Evolutionary conservation across 345 rosid species (phyloP), one percentile per base, ranked within the genome.

Genomic region (Dovyalis caffra): DNA sequence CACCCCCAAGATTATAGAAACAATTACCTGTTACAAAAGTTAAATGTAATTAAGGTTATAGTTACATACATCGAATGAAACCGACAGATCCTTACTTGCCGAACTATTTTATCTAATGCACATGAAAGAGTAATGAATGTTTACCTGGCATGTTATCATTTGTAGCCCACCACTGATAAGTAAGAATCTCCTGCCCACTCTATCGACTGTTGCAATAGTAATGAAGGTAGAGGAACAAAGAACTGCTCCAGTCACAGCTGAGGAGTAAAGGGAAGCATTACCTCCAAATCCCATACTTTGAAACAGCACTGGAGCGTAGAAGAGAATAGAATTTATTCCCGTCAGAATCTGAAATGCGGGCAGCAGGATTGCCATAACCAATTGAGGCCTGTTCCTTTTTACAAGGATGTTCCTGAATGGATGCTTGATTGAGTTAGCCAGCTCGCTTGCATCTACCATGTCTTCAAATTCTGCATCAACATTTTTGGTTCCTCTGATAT

Each of bases 191-290:
- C 99, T 71, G 18, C 99, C 99, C 26, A 87, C 33, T 84, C 66
- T 87, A 72, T 95, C 98, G 0, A 95, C 99, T 29, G 91, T 75
- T 16, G 84, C 89, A 21, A 95, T 95, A 15, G 98, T 90, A 51
- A 95, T 86, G 35, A 95, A 73, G 18, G 99, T 93, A 12, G 99
- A 95, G 15, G 88, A 87, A 11, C 84, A 88, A 3, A 95, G 94
- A 80, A 93, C 98, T 1, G 96, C 98, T 78, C 99, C 99, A 3
- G 98, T 95, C 76, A 91, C 26, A 47, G 98, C 98, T n/a, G 99
- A 91, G 60, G 99, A 79, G 83, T 91, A 93, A 35, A 95, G 85
- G 15, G 99, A 70, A 32, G 99, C 98, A 60, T 90, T 88, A 70
- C 91, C 83, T 68, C 83, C 86, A 47, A 95, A 95, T 29, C 99